Base-by-base conservation (phyloP, 1,139 yeast species). In the Hanseniaspora gamundiae region DNA sequence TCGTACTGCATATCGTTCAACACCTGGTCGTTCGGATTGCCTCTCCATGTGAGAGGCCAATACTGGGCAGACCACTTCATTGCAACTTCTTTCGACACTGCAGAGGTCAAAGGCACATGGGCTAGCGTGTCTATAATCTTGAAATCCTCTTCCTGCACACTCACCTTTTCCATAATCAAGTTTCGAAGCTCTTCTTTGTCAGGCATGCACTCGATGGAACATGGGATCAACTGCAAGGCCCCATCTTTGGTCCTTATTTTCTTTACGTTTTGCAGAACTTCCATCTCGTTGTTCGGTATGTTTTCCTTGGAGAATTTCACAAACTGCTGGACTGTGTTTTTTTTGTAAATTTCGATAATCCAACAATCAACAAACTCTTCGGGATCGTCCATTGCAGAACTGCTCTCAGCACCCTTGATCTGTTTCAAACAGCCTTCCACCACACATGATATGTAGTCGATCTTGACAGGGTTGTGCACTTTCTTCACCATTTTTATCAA, bases 1-100 rank as follows among this genome's bases (percentile, higher is more conserved):
- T 82, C 74, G 43, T 78, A 64, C 14, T 59, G 55, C 27, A 73
- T 42, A 42, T 76, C 70, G 40, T 74, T 74, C 21, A 86, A 66
- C 39, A 76, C 76, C 55, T 85, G 91, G 43, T 83, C 80, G 50
- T 80, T 71, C 0, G 95, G 94, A 55, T 88, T 85, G 0, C 97
- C 97, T 52, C 87, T 79, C 97, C 97, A 91, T 29, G 86, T 70
- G 47, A 85, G 65, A 0, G 97, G 97, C 98, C 98, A 91, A 49
- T 73, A 74, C 29, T 59, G 49, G 1, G 57, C 49, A 1, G 88
- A 72, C 96, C 95, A 87, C 39, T 67, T 65, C 1, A 61, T 50
- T 8, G 81, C 71, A 14, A 76, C 61, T 21, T 80, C 86, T 53
- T 80, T 82, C 1, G 85, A 76, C 5, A 70, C 62, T 0, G 93